Percentiles rank a stretch among this genome's conserved stretches.
Conservation (phyloP, 352 stramenopile genomes). For the Elongisporangium anandrum region DNA sequence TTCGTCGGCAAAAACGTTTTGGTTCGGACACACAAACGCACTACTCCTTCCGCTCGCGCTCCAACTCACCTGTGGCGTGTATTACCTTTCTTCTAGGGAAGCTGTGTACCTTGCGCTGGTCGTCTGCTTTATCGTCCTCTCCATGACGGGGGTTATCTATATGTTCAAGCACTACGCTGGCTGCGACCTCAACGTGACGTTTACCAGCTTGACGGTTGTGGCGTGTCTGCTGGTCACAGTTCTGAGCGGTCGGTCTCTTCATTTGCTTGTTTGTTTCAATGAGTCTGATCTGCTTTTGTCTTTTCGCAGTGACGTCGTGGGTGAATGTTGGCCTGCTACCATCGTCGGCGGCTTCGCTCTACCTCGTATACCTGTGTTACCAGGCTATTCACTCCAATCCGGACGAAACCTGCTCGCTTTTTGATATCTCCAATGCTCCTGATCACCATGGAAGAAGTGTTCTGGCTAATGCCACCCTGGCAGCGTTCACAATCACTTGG, state of each 20-base stretch:
- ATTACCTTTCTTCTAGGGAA: slow-evolving; percentile 29
- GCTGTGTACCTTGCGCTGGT: slow-evolving; percentile 46
- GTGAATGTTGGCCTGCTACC: slow-evolving; percentile 60
- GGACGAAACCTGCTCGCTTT: slow-evolving; percentile 34
- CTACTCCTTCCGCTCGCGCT: neutral
- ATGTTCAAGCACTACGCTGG: slow-evolving; percentile 49
- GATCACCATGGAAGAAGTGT: slow-evolving; percentile 25
- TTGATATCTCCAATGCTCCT: slow-evolving; percentile 21
- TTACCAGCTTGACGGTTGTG: slow-evolving; percentile 55
- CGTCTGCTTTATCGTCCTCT: slow-evolving; percentile 22
- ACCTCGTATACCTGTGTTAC: slow-evolving; percentile 69
- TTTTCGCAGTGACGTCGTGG: slow-evolving; percentile 43
- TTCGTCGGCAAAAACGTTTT: slow-evolving; percentile 1
- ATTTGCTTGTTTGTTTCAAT: neutral
- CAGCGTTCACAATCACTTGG: slow-evolving; percentile 61
- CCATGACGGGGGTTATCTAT: slow-evolving; percentile 35
- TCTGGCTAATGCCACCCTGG: slow-evolving; percentile 47
- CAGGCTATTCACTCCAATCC: slow-evolving; percentile 67
- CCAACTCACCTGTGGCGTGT: neutral
- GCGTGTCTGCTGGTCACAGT: slow-evolving; percentile 34
- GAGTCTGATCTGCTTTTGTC: neutral
- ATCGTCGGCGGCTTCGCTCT: slow-evolving; percentile 43
- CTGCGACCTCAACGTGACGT: slow-evolving; percentile 51
- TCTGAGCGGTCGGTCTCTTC: slow-evolving; percentile 39
- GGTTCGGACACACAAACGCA: neutral